Conservation (phyloP, 2,329 filamentous ascomycete genomes). For the Diplodia intermedia region DNA sequence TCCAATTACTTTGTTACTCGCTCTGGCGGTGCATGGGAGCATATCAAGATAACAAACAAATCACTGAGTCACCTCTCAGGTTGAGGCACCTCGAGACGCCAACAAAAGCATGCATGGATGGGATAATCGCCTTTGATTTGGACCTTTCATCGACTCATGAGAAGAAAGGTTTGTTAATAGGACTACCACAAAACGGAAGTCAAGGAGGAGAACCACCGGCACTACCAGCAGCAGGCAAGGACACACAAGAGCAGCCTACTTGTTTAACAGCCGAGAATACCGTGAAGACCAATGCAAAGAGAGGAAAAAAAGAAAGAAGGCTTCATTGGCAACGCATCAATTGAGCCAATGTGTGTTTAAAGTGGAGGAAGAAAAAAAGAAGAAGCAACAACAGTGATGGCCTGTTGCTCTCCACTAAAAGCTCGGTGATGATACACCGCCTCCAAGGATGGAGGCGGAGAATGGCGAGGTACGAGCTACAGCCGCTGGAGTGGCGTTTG, state of each 20-base stretch:
- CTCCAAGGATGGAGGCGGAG: conserved; percentile 19
- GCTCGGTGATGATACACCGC: conserved; percentile 30
- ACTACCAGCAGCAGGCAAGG: background rate
- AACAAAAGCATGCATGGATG: background rate
- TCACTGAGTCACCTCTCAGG: background rate
- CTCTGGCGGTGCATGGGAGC: background rate
- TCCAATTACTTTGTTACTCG: no score
- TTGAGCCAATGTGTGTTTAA: background rate
- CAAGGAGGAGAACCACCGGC: background rate
- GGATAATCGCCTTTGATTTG: conserved; percentile 5
- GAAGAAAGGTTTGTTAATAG: conserved; percentile 1
- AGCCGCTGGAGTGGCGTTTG: background rate
- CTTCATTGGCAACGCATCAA: background rate
- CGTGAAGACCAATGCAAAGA: background rate
- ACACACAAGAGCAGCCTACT: background rate
- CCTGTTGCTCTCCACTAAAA: conserved; percentile 13
- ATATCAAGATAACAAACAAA: background rate
- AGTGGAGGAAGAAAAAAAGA: background rate
- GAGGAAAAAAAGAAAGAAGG: background rate
- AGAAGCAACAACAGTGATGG: background rate
- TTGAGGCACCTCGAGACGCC: background rate
- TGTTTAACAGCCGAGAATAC: conserved; percentile 3
- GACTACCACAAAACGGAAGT: background rate
- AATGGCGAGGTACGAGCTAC: conserved; percentile 11
- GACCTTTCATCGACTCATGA: background rate